A percentile compares a stretch with the other conserved stretches of the same genome.
Conservation (phyloP, 768 basidiomycete genomes). For the Tricholoma sp. region DNA sequence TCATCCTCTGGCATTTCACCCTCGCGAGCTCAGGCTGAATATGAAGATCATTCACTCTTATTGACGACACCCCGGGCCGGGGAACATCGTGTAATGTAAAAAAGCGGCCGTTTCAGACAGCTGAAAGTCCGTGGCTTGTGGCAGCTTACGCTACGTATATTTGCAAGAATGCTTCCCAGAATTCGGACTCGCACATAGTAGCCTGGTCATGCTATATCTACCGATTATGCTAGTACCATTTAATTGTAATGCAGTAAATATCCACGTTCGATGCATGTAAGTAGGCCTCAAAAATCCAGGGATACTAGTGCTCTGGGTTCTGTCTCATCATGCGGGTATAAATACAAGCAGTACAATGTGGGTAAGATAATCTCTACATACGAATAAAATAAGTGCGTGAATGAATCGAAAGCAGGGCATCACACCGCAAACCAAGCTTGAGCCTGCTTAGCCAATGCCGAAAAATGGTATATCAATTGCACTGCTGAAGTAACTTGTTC, state of each 20-base stretch:
- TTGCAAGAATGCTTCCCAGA: too few relatives aligned
- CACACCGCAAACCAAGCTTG: not conserved
- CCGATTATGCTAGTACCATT: not conserved
- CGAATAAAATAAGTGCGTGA: not conserved
- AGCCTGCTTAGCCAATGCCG: not conserved
- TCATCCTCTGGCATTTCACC: too few relatives aligned
- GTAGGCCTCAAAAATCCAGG: not conserved
- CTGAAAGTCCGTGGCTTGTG: too few relatives aligned
- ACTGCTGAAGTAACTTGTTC: conserved; percentile 42
- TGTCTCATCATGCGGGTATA: not conserved
- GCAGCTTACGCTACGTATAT: too few relatives aligned
- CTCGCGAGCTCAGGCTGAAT: too few relatives aligned
- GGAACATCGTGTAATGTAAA: too few relatives aligned
- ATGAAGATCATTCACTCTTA: too few relatives aligned
- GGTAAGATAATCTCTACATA: not conserved
- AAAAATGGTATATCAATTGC: conserved; percentile 17
- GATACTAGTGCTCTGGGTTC: not conserved
- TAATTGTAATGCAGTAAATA: not conserved
- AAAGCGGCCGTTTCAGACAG: too few relatives aligned
- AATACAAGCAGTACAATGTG: not conserved
- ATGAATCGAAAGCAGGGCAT: not conserved
- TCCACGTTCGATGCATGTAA: not conserved
- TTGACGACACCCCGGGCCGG: too few relatives aligned
- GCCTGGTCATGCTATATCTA: not conserved
- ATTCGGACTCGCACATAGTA: too few relatives aligned